A percentile compares a stretch with the other conserved stretches of the same genome.
Conservation (phyloP, 2,329 filamentous ascomycete species). For the Rhynchosporium graminicola region DNA sequence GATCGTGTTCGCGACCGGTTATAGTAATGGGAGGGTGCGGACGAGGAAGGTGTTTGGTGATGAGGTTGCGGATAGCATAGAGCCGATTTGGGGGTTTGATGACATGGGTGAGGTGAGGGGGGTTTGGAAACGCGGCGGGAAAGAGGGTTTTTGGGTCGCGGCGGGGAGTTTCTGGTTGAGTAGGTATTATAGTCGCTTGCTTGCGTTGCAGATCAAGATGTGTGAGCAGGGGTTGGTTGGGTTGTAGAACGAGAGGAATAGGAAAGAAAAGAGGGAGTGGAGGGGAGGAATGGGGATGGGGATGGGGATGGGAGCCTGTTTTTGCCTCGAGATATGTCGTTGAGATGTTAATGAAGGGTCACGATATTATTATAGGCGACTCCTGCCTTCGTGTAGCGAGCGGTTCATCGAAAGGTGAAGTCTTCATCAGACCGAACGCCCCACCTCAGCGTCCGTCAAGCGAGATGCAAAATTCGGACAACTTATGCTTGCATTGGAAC, state of each 20-base stretch:
- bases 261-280: background rate
- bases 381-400: no score
- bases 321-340: no score
- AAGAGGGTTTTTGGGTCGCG: slow-evolving; percentile 50
- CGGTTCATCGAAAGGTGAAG: no score
- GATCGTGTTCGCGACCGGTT: slow-evolving; percentile 50
- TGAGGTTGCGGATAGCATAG: slow-evolving; percentile 48
- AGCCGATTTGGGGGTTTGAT: slow-evolving; percentile 50
- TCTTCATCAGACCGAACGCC: no score
- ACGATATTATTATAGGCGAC: no score
- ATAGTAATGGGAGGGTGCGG: slow-evolving; percentile 53
- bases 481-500: no score
- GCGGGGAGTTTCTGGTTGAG: slow-evolving; percentile 50
- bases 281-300: background rate
- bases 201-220: slow-evolving; percentile 51
- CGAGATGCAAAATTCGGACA: no score
- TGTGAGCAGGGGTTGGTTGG: slow-evolving; percentile 36
- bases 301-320: background rate
- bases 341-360: no score
- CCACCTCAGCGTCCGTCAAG: no score
- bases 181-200: slow-evolving; percentile 47
- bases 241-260: background rate
- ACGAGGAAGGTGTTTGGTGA: slow-evolving; percentile 52
- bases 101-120: slow-evolving; percentile 47
- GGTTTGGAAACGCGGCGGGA: slow-evolving; percentile 40